A percentile compares a stretch with the other conserved stretches of the same genome.
Evolutionary conservation across 176 grass and related monocot genomes (phyloP).

Genomic region (Puccinellia tenuiflora): DNA sequence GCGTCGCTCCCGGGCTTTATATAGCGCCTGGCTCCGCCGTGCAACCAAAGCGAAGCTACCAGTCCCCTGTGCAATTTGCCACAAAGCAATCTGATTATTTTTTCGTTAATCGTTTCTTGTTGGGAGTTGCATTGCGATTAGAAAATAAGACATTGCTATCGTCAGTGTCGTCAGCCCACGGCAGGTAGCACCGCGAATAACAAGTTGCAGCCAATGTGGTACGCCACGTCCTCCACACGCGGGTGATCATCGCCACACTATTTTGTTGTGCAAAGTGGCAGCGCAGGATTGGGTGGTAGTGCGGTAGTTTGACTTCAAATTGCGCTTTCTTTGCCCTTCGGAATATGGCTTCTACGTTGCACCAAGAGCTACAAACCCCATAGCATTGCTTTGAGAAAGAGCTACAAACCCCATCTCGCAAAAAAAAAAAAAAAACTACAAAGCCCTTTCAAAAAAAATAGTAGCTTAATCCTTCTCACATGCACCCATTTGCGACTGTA

Average conservation of each 20-base stretch:
- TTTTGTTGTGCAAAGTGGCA: background rate
- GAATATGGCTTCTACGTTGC: constrained; percentile 20
- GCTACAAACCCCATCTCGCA: too few species aligned
- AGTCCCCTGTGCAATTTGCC: constrained; percentile 3
- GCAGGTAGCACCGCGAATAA: constrained; percentile 18
- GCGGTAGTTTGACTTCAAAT: constrained; percentile 5
- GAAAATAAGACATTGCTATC: background rate
- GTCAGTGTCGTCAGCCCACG: constrained; percentile 17
- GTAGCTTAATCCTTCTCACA: too few species aligned
- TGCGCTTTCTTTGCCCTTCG: background rate
- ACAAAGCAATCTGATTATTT: background rate
- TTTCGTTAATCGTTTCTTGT: background rate
- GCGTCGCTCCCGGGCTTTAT: constrained; percentile 19
- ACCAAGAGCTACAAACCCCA: constrained; percentile 5
- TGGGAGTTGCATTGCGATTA: background rate
- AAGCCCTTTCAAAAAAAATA: background rate
- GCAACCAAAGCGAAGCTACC: constrained; percentile 25
- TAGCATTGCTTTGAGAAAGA: too few species aligned
- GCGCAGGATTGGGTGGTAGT: background rate
- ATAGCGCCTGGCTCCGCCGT: constrained; percentile 41
- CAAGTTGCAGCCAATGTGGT: constrained; percentile 27
- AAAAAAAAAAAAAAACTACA: too few species aligned
- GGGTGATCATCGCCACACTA: background rate
- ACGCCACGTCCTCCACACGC: constrained; percentile 5
- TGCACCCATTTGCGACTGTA: background rate